phyloP scores from a whole-genome alignment of 2,329 filamentous ascomycete species.

The Elsinoe batatas region DNA sequence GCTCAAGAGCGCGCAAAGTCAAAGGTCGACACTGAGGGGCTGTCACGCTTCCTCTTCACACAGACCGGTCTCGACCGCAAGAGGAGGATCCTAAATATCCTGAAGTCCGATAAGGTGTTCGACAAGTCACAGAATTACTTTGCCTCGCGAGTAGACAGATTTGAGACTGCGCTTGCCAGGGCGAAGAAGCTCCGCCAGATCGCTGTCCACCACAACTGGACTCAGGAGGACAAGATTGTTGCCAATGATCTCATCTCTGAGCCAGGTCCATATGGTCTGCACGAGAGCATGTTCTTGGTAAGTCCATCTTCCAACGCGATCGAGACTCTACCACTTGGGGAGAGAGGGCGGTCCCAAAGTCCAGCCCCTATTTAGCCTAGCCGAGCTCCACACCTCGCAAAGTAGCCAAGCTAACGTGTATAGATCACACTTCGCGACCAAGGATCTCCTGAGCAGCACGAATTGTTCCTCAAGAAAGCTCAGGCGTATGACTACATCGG shows the following conservation, averaged over 20 bases:
- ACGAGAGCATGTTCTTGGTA: conserved; percentile 60
- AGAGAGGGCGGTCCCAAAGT: too few species aligned
- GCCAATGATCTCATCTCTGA: conserved; percentile 64
- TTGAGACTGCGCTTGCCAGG: conserved; percentile 59
- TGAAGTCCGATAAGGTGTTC: conserved; percentile 59
- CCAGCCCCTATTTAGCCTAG: too few species aligned
- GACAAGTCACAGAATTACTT: conserved; percentile 74
- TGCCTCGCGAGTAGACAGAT: conserved; percentile 56
- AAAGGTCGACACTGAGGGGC: conserved; percentile 55
- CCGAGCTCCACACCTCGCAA: too few species aligned
- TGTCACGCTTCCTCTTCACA: conserved; percentile 61
- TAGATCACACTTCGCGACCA: conserved; percentile 61
- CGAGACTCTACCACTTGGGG: neutral
- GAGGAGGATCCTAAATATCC: conserved; percentile 51
- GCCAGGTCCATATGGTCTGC: conserved; percentile 63
- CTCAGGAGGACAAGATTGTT: conserved; percentile 49
- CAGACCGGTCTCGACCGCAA: conserved; percentile 53
- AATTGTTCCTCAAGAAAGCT: conserved; percentile 60
- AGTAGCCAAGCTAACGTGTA: neutral
- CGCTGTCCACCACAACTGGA: conserved; percentile 57
- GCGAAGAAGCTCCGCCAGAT: conserved; percentile 62
- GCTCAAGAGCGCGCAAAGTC: conserved; percentile 58
- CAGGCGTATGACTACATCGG: conserved; percentile 63
- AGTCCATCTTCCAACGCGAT: conserved; percentile 19
- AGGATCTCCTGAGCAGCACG: conserved; percentile 62